Percentiles rank a stretch among this genome's conserved stretches.
These are phyloP conservation scores for Coemansia reversa DNA, from an alignment of 192 early-diverging fungal species.

Conservation along the genomic window DNA sequence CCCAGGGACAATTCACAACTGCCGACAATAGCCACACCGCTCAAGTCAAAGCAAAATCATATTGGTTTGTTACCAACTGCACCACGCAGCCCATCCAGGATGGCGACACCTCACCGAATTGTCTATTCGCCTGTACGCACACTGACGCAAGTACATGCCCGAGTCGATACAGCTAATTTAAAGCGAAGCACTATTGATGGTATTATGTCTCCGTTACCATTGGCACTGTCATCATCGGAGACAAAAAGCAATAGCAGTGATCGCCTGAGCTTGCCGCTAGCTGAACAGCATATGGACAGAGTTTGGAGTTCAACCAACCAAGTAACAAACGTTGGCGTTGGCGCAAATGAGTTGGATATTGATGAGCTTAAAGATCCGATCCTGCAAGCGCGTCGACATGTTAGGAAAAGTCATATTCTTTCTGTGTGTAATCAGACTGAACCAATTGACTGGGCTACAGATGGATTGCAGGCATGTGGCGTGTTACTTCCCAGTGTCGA, in stretches of 20 bases:
- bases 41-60: not conserved
- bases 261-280: conserved; percentile 5
- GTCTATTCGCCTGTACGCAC: conserved; percentile 42
- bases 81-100: conserved; percentile 37
- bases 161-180: conserved; percentile 2
- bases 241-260: not conserved
- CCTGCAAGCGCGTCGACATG: conserved; percentile 47
- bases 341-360: conserved; percentile 25
- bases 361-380: conserved; percentile 52
- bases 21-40: conserved; percentile 11
- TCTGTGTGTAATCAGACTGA: conserved; percentile 51
- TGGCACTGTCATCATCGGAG: not conserved
- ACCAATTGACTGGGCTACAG: conserved; percentile 49
- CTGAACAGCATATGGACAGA: conserved; percentile 15
- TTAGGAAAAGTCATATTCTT: conserved; percentile 48
- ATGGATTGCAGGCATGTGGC: conserved; percentile 45
- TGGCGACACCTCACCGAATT: conserved; percentile 47
- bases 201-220: not conserved
- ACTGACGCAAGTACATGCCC: conserved; percentile 17
- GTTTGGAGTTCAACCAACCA: conserved; percentile 1
- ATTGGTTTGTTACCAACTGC: not conserved
- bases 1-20: too few relatives aligned
- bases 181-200: conserved; percentile 2
- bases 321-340: conserved; percentile 15
- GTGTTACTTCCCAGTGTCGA: conserved; percentile 38